Conservation (phyloP, 495 filamentous ascomycete species). For the Aspergillus olivimuriae region DNA sequence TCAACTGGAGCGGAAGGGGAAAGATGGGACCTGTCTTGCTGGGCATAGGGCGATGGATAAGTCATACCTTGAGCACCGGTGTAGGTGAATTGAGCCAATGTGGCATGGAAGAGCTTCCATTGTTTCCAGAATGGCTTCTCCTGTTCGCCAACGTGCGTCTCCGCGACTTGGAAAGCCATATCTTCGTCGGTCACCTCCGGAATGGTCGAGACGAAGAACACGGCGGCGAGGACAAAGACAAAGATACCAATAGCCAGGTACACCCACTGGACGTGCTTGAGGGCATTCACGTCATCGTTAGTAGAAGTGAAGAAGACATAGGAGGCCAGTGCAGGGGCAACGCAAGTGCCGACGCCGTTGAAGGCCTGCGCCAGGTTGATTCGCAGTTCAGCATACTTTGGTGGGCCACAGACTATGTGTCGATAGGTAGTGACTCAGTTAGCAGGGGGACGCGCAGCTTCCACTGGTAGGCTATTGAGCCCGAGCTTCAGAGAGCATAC, state of each 20-base stretch:
- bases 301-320: constrained; percentile 58
- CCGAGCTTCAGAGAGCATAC: constrained; percentile 13
- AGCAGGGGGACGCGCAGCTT: no score
- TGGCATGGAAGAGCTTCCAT: constrained; percentile 53
- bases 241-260: constrained; percentile 70
- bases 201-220: constrained; percentile 41
- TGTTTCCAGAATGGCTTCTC: constrained; percentile 42
- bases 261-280: constrained; percentile 64
- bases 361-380: constrained; percentile 64
- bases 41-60: no score
- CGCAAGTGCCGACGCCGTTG: constrained; percentile 60
- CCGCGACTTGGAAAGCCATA: constrained; percentile 46
- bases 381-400: constrained; percentile 47
- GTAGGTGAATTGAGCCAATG: constrained; percentile 69
- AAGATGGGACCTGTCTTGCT: no score
- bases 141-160: constrained; percentile 37
- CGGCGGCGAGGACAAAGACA: constrained; percentile 52
- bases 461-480: no score
- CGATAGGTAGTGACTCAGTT: no score
- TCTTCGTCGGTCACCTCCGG: constrained; percentile 53
- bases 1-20: neutral
- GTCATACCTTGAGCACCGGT: constrained; percentile 54
- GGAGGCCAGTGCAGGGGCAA: constrained; percentile 60
- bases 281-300: constrained; percentile 40
- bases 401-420: constrained; percentile 49